Conservation (phyloP, 495 filamentous ascomycete species). For the Penicillium fimorum region DNA sequence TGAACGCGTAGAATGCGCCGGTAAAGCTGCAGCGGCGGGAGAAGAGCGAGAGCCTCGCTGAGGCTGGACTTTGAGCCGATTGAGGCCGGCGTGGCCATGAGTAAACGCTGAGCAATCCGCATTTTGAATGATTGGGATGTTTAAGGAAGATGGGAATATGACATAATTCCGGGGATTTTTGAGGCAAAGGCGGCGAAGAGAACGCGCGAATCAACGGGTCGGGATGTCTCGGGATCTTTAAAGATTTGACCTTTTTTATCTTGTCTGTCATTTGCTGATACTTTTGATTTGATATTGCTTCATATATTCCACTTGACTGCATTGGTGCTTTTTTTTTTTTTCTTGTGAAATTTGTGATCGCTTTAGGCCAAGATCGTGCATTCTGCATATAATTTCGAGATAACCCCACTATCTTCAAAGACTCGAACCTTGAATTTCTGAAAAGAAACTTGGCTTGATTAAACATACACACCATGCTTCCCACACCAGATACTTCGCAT, state of each 20-base stretch:
- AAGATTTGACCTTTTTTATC: not conserved
- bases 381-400: not conserved
- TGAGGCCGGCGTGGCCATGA: slow-evolving; percentile 46
- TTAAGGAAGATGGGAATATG: slow-evolving; percentile 15
- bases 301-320: not conserved
- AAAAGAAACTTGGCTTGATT: not conserved
- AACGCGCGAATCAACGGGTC: slow-evolving; percentile 19
- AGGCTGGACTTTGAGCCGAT: slow-evolving; percentile 51
- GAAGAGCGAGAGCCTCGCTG: slow-evolving; percentile 66
- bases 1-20: slow-evolving; percentile 83
- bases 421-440: not conserved
- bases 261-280: slow-evolving; percentile 1
- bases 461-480: slow-evolving; percentile 60
- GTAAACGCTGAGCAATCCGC: slow-evolving; percentile 37
- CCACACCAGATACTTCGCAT: slow-evolving; percentile 88
- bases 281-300: not conserved
- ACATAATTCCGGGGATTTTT: slow-evolving; percentile 30
- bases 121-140: slow-evolving; percentile 26
- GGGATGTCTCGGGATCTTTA: slow-evolving; percentile 9
- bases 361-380: not conserved
- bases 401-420: slow-evolving; percentile 5
- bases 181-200: slow-evolving; percentile 28
- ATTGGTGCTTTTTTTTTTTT: not conserved
- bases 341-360: not conserved
- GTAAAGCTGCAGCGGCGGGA: slow-evolving; percentile 91